These are phyloP conservation scores for Tetragonia tetragonoides DNA, from an alignment of 148 eudicot species.

Conservation along the genomic window DNA sequence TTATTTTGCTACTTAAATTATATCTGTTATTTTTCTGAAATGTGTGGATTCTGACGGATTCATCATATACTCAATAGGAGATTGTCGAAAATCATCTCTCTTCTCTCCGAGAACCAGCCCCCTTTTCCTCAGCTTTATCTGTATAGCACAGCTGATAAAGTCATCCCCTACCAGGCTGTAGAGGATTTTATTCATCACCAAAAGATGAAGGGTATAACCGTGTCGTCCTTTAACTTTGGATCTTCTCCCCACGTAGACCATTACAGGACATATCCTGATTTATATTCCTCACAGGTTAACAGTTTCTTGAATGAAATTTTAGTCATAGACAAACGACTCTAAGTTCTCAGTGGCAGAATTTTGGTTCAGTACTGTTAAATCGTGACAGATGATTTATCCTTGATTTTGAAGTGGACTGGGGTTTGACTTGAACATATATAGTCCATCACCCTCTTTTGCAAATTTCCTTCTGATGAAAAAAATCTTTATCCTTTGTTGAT, in stretches of 20 bases:
- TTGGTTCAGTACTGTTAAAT: background rate
- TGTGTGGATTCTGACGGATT: slow-evolving; percentile 1
- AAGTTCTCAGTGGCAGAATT: background rate
- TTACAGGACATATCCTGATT: slow-evolving; percentile 67
- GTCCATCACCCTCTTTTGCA: background rate
- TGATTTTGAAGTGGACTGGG: background rate
- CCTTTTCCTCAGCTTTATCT: slow-evolving; percentile 88
- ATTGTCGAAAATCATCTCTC: slow-evolving; percentile 43
- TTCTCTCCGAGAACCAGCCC: slow-evolving; percentile 61
- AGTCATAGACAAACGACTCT: slow-evolving; percentile 2
- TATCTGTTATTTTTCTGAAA: background rate
- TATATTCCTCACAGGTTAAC: slow-evolving; percentile 53
- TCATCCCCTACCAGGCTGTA: slow-evolving; percentile 58
- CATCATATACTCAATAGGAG: slow-evolving; percentile 48
- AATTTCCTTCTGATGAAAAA: background rate
- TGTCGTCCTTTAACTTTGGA: slow-evolving; percentile 55
- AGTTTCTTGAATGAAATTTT: slow-evolving; percentile 55
- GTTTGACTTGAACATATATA: background rate
- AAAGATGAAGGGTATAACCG: slow-evolving; percentile 58
- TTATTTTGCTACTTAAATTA: slow-evolving; percentile 3
- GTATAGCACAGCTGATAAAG: slow-evolving; percentile 85
- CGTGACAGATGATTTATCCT: background rate
- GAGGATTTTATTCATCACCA: slow-evolving; percentile 73
- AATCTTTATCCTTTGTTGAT: background rate
- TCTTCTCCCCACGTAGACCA: slow-evolving; percentile 95